phyloP scores from a whole-genome alignment of 768 basidiomycete genomes.

The Auriscalpium microsporum region DNA sequence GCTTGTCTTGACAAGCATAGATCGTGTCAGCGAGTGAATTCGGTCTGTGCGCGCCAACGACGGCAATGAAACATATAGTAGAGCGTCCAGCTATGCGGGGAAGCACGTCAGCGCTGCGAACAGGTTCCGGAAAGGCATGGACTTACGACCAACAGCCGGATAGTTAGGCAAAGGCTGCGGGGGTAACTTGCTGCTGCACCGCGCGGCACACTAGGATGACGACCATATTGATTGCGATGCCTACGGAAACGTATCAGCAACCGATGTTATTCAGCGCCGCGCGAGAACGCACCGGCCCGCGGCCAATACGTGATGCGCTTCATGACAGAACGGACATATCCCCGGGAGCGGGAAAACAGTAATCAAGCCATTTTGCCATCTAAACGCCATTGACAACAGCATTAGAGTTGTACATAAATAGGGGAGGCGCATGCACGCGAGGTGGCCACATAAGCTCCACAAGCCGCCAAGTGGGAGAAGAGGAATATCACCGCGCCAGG shows the following conservation, averaged over 20 bases:
- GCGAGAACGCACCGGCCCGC: neutral
- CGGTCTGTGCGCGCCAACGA: too few relatives aligned
- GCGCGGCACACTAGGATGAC: neutral
- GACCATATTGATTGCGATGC: neutral
- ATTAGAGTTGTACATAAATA: neutral
- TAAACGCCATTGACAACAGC: neutral
- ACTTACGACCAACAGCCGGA: neutral
- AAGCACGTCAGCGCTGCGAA: too few relatives aligned
- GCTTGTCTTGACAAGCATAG: slow-evolving; percentile 55
- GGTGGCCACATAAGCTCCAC: neutral
- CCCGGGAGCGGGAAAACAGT: neutral
- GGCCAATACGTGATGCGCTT: slow-evolving; percentile 3
- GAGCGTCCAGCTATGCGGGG: neutral
- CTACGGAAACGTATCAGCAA: neutral
- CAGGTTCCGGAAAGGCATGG: too few relatives aligned
- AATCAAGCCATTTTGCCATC: neutral
- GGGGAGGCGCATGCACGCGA: neutral
- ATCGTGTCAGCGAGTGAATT: too few relatives aligned
- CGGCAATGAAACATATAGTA: neutral
- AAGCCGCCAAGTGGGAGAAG: neutral
- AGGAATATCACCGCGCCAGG: neutral
- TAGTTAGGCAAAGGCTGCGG: neutral
- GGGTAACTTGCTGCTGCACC: neutral
- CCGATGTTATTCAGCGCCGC: neutral
- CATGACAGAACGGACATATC: neutral